Evolutionary conservation across 23 red algal genomes (phyloP).

Genomic region (Chondrus crispus): DNA sequence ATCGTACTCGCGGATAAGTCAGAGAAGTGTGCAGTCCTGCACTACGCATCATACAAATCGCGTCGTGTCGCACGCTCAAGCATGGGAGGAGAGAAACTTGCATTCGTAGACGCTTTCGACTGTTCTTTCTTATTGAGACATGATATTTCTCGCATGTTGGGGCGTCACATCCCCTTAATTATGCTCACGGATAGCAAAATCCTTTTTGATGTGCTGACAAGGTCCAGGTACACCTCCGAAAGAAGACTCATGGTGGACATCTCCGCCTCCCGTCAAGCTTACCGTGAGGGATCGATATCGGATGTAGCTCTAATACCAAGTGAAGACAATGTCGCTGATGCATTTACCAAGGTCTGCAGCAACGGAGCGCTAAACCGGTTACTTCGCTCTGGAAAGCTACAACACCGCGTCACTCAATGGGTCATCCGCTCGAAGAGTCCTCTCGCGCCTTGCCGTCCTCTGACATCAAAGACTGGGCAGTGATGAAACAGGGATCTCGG

Average conservation of each 20-base stretch:
- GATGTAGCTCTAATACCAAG: background rate
- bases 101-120: conserved; percentile 24
- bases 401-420: background rate
- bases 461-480: no score
- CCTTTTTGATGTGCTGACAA: background rate
- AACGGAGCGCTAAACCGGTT: background rate
- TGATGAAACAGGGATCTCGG: no score
- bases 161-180: background rate
- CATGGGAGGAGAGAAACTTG: background rate
- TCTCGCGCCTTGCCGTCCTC: no score
- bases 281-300: background rate
- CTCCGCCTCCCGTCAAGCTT: background rate
- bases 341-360: background rate
- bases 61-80: background rate
- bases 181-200: background rate
- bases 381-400: background rate
- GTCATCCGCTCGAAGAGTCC: no score
- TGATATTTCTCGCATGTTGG: background rate
- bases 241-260: background rate
- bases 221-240: background rate
- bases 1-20: background rate
- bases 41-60: background rate
- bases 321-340: background rate
- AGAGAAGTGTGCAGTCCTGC: background rate
- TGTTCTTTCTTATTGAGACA: background rate